phyloP scores from a whole-genome alignment of 2,329 filamentous ascomycete genomes.

The Fonsecaea monophora region DNA sequence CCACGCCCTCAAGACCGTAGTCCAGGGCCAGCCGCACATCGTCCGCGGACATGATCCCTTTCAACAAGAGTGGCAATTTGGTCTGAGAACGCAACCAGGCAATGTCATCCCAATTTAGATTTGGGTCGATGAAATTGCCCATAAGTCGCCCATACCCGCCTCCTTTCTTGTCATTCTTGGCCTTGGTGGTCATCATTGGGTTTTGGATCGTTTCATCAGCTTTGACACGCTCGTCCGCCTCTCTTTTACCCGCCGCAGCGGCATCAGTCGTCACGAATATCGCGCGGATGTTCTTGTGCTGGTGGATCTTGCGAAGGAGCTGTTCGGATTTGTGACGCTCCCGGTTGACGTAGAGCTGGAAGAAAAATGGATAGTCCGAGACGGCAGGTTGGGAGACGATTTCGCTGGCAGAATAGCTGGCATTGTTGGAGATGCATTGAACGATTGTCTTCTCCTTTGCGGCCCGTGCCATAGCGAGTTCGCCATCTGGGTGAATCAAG shows the following conservation, averaged over 20 bases:
- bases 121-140: conserved; percentile 61
- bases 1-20: conserved; percentile 61
- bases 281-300: conserved; percentile 36
- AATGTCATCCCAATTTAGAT: conserved; percentile 62
- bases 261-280: conserved; percentile 43
- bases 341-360: conserved; percentile 64
- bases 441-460: conserved; percentile 61
- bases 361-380: conserved; percentile 55
- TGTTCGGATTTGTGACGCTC: conserved; percentile 57
- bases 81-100: conserved; percentile 58
- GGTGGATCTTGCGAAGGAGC: conserved; percentile 50
- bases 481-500: conserved; percentile 69
- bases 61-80: conserved; percentile 62
- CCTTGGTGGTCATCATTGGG: conserved; percentile 38
- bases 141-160: conserved; percentile 62
- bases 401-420: conserved; percentile 64
- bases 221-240: conserved; percentile 64
- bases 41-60: conserved; percentile 64
- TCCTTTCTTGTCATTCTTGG: conserved; percentile 60
- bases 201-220: conserved; percentile 53
- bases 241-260: conserved; percentile 58
- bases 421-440: conserved; percentile 68
- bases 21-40: conserved; percentile 62
- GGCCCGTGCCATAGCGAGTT: conserved; percentile 63
- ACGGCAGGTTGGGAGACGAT: conserved; percentile 54